Base-by-base conservation (phyloP, 78 protist genomes). In the Dictyostelium capitatum region DNA sequence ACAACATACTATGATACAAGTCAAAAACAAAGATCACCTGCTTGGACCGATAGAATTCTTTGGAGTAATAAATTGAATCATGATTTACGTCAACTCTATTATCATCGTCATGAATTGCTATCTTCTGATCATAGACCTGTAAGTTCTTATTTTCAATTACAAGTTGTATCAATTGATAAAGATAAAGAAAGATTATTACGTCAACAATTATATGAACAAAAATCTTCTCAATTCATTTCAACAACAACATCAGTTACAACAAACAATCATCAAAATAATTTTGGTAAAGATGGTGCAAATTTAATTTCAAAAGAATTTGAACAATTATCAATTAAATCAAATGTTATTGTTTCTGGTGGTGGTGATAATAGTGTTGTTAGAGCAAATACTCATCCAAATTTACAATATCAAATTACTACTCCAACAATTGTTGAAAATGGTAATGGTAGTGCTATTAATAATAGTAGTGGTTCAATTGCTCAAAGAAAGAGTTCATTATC, bases 41-140 rank as follows among this genome's bases (percentile, higher is more conserved):
- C 98, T 9, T 97, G 96, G 95, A 81, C 69, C 5, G 95, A 84
- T 56, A 41, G 97, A 41, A 79, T 95, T 17, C 89, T 97, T 15
- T 95, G 95, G 95, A 30, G 84, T 47, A 87, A 87, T 48, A 56
- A 87, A 48, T n/a, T 14, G 17, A 37, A 56, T 8, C 74, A 89
- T 30, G 80, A 80, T 32, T 14, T 82, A 15, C 54, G 77, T 32
- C 89, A 56, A 53, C 73, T 89, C n/a, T 69, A 80, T 48, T 75
- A 79, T 57, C 75, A 51, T 23, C 67, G 90, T 11, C 56, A 25
- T 1, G 96, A 93, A 23, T 17, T 96, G 11, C 28, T 62, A 6
- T 32, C 78, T 2, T 92, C 97, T 17, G 98, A 97, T 64, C 98
- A 97, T 85, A 96, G 96, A 56, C 98, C 98, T 6, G 97, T 97